Percentiles rank a stretch among this genome's conserved stretches.
phyloP scores from a whole-genome alignment of 140 eudicot genomes.

The Bidens hawaiensis region DNA sequence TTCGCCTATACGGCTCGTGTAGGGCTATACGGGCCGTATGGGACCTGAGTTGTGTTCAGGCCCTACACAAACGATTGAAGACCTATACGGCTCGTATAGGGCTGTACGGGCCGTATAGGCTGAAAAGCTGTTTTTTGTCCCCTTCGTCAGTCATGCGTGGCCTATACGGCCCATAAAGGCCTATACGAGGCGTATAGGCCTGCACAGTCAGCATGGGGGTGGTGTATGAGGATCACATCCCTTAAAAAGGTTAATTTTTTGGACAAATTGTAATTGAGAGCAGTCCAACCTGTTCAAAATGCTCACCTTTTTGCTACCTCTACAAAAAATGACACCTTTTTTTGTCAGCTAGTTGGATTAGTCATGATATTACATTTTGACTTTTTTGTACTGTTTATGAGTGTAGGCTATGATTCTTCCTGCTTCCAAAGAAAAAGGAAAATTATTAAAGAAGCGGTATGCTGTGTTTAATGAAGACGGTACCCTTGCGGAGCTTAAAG shows the following conservation, averaged over 20 bases:
- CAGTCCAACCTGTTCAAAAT: conserved; percentile 1
- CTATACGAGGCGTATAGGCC: too few species aligned
- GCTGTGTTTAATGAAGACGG: conserved; percentile 99
- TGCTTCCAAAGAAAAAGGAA: conserved; percentile 99
- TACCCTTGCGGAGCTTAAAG: conserved; percentile 97
- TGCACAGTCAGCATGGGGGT: too few species aligned
- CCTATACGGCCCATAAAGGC: too few species aligned
- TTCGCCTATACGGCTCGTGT: too few species aligned
- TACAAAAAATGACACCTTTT: not conserved
- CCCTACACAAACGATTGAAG: too few species aligned
- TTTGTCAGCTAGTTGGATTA: conserved; percentile 7
- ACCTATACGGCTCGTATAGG: too few species aligned
- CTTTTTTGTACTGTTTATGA: conserved; percentile 15
- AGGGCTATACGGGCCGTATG: too few species aligned
- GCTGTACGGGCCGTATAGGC: too few species aligned
- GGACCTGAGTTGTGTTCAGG: too few species aligned
- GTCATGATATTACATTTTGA: conserved; percentile 11
- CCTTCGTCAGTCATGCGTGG: too few species aligned
- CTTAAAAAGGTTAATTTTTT: not conserved
- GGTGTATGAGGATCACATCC: too few species aligned
- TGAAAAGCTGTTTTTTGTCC: too few species aligned
- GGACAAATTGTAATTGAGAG: not conserved
- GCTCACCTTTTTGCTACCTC: not conserved
- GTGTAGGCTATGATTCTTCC: conserved; percentile 97
- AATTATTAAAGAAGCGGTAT: conserved; percentile 85